Evolutionary conservation across 345 rosid genomes (phyloP), one percentile per base, ranked within the genome.

Genomic region (Xanthoceras sorbifolium): DNA sequence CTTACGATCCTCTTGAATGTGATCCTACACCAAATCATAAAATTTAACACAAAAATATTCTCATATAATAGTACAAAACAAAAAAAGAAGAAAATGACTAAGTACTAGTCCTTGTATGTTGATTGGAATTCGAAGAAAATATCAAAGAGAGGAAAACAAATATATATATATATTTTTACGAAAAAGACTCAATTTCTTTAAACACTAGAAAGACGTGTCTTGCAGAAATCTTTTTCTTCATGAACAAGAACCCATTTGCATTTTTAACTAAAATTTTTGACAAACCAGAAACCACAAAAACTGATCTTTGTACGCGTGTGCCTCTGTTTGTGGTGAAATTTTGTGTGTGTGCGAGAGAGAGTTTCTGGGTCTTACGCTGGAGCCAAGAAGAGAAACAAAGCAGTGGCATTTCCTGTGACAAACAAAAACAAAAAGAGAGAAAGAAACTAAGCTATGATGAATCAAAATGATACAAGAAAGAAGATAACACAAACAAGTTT

Each of bases 391-490:
- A 96, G 97, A 85, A 96, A 93, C 81, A 92, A 80, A 78, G 97
- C 99, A 59, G 98, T 90, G 32, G 97, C 99, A 85, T 96, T 96
- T 77, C 99, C 99, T 96, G 94, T 9, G 82, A 81, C 26, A 78
- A 40, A 46, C 12, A 63, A 5, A 69, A 25, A n/a, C 67, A 69
- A 20, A 6, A 64, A 69, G 67, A 34, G 48, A 36, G 44, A 29
- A 65, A 22, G 6, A 54, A 54, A 7, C n/a, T 14, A 20, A 6
- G 6, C 3, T 20, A 54, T 54, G 62, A 77, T 18, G 46, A 20
- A 25, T 23, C 32, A 44, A 48, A 54, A 18, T 55, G 31, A 22
- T 79, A 74, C 20, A 66, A 68, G 31, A 20, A 38, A 28, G 36
- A 40, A 66, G 72, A 60, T 52, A 63, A 26, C 46, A 46, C 34